Conservation (phyloP, 2,329 filamentous ascomycete species). For the Colletotrichum sp. region DNA sequence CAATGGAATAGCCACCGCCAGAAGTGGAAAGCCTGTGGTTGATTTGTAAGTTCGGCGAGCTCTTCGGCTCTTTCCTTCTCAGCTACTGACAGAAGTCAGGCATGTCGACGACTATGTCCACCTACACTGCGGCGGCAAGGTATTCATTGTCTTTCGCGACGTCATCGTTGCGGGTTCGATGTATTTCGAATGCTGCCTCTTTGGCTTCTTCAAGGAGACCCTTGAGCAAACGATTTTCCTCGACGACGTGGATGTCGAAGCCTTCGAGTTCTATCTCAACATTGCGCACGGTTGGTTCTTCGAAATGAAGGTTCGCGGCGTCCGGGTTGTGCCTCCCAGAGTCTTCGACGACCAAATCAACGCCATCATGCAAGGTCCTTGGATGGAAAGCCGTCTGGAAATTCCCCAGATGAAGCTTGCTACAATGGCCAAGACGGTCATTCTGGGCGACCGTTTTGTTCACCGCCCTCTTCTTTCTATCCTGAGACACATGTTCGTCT, state of each 20-base stretch:
- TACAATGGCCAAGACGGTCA: neutral
- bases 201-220: conserved; percentile 10
- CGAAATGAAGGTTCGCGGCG: conserved; percentile 10
- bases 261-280: conserved; percentile 1
- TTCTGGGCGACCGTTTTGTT: conserved; percentile 4
- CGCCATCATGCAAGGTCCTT: neutral
- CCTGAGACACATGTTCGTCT: conserved; percentile 4
- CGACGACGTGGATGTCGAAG: neutral
- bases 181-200: conserved; percentile 4
- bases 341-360: neutral
- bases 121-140: neutral
- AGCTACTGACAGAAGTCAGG: neutral
- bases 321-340: neutral
- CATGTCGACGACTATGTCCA: neutral
- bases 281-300: conserved; percentile 15
- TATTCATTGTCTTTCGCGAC: conserved; percentile 14
- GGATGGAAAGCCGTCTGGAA: neutral
- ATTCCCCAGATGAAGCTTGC: conserved; percentile 1
- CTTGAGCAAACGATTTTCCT: neutral
- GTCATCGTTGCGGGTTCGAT: conserved; percentile 3
- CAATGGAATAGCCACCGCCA: neutral
- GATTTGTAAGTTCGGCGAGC: neutral
- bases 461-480: conserved; percentile 13
- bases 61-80: neutral
- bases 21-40: neutral